These are phyloP conservation scores for Hansenula sp. DNA, from an alignment of 1,139 yeast species.

Conservation along the genomic window DNA sequence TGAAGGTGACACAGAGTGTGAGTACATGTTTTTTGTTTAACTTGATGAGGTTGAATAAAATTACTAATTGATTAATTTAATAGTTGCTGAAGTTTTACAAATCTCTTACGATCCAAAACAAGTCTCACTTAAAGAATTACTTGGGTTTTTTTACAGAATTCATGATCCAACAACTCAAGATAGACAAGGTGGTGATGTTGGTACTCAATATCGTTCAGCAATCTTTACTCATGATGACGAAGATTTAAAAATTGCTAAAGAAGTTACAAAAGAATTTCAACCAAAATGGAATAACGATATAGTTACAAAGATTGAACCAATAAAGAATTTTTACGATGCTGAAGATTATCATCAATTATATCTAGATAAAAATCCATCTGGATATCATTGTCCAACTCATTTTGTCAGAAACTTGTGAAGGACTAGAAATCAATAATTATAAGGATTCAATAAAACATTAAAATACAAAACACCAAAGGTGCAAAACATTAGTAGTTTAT, in stretches of 20 bases:
- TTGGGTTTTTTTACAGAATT: conserved; percentile 78
- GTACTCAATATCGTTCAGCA: conserved; percentile 79
- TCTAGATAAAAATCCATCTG: conserved; percentile 71
- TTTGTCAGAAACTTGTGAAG: conserved; percentile 42
- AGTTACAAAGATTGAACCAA: conserved; percentile 66
- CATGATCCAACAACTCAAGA: conserved; percentile 73
- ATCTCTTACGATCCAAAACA: conserved; percentile 71
- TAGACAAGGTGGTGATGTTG: conserved; percentile 72
- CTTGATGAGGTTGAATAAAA: not conserved
- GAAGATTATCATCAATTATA: conserved; percentile 91
- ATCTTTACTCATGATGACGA: conserved; percentile 55
- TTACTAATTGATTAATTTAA: no score
- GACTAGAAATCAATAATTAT: not conserved
- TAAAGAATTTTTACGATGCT: conserved; percentile 78
- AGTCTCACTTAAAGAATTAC: conserved; percentile 54
- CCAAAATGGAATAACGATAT: conserved; percentile 51
- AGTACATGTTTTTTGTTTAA: not conserved
- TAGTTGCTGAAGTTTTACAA: conserved; percentile 70
- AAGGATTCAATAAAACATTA: not conserved
- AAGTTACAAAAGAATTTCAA: conserved; percentile 40
- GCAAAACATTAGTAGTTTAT: no score
- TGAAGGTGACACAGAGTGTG: conserved; percentile 56
- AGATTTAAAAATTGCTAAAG: conserved; percentile 38
- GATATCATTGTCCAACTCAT: conserved; percentile 89
- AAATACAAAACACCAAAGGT: no score